These are phyloP conservation scores for Boletus bicolor DNA, from an alignment of 768 basidiomycete species.

Conservation along the genomic window DNA sequence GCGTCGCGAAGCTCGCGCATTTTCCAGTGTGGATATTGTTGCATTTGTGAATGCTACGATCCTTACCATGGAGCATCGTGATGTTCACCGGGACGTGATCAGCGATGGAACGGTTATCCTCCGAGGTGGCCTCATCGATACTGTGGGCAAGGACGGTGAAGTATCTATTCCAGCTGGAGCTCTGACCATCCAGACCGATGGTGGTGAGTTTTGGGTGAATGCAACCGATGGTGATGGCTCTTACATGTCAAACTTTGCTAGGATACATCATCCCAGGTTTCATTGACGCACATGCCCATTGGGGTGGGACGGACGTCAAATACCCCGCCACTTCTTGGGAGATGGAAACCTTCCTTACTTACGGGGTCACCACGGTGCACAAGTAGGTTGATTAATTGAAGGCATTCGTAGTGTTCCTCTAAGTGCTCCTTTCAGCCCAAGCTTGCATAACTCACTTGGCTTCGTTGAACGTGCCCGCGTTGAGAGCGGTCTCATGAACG, in stretches of 20 bases:
- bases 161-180: slow-evolving; percentile 38
- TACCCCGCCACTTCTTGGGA: slow-evolving; percentile 73
- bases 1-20: slow-evolving; percentile 45
- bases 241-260: slow-evolving; percentile 23
- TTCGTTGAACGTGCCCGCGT: slow-evolving; percentile 65
- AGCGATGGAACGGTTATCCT: slow-evolving; percentile 49
- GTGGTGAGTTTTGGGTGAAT: slow-evolving; percentile 42
- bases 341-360: slow-evolving; percentile 69
- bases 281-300: slow-evolving; percentile 76
- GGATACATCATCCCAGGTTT: slow-evolving; percentile 70
- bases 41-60: slow-evolving; percentile 68
- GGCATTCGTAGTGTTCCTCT: neutral
- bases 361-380: slow-evolving; percentile 73
- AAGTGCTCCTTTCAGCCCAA: slow-evolving; percentile 45
- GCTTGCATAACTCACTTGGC: slow-evolving; percentile 56
- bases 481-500: slow-evolving; percentile 65
- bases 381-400: slow-evolving; percentile 44
- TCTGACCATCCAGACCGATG: slow-evolving; percentile 53
- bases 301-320: slow-evolving; percentile 50
- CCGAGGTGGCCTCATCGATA: slow-evolving; percentile 56
- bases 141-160: slow-evolving; percentile 37
- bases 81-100: slow-evolving; percentile 48
- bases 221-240: neutral
- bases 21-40: slow-evolving; percentile 38
- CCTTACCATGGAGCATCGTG: slow-evolving; percentile 62